These are phyloP conservation scores for Exophiala mesophila DNA, from an alignment of 2,329 filamentous ascomycete genomes.

Conservation along the genomic window DNA sequence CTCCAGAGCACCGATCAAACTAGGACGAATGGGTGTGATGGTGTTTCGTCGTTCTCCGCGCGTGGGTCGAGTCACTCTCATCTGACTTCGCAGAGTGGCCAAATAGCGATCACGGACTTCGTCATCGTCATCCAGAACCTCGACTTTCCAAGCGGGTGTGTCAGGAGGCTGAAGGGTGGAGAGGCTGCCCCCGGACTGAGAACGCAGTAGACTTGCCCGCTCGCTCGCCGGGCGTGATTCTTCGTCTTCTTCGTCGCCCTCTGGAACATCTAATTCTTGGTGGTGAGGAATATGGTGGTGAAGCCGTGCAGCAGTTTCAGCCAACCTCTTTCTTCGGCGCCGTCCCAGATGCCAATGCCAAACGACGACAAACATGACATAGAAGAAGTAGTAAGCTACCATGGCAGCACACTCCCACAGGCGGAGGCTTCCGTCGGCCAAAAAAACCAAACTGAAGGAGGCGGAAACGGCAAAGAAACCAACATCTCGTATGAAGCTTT, in stretches of 20 bases:
- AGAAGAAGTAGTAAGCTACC: conserved; percentile 87
- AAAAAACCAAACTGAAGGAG: conserved; percentile 77
- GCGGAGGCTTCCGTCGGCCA: conserved; percentile 76
- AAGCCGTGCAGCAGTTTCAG: conserved; percentile 67
- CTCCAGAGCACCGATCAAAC: conserved; percentile 86
- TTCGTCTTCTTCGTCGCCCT: conserved; percentile 54
- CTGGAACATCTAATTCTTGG: conserved; percentile 55
- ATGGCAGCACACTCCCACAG: conserved; percentile 87
- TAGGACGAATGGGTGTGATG: conserved; percentile 82
- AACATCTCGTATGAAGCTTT: conserved; percentile 87
- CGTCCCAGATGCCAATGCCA: conserved; percentile 85
- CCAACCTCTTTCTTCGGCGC: conserved; percentile 56
- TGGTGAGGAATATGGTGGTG: conserved; percentile 62
- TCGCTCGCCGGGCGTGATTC: conserved; percentile 44
- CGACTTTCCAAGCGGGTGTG: conserved; percentile 41
- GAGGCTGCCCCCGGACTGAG: conserved; percentile 59
- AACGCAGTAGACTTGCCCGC: conserved; percentile 41
- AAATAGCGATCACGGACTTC: conserved; percentile 56
- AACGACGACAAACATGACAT: conserved; percentile 77
- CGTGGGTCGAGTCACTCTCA: conserved; percentile 73
- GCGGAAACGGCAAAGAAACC: conserved; percentile 86
- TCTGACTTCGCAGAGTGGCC: conserved; percentile 85
- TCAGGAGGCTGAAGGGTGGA: conserved; percentile 54
- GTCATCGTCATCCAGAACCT: conserved; percentile 54
- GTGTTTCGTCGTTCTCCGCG: conserved; percentile 64